A percentile compares a stretch with the other conserved stretches of the same genome.
Evolutionary conservation across 2,329 filamentous ascomycete genomes (phyloP).

Genomic region (Fusarium paranaense): DNA sequence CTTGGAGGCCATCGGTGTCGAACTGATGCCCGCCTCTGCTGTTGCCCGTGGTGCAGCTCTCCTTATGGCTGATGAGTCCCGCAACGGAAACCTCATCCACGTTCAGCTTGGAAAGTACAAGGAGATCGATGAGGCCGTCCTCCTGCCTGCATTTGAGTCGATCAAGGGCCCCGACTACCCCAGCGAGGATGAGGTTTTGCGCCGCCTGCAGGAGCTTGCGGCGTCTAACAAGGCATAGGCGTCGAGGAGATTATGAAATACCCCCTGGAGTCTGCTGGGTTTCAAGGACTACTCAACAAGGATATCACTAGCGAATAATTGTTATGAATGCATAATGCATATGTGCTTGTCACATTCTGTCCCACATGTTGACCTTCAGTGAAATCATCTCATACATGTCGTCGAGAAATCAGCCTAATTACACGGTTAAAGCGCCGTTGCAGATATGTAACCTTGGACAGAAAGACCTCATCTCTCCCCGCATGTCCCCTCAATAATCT

Average conservation of each 20-base stretch:
- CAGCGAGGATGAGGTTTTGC: slow-evolving; percentile 52
- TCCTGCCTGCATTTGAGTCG: slow-evolving; percentile 49
- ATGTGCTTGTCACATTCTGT: not conserved
- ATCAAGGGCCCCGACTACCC: slow-evolving; percentile 49
- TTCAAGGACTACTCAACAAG: not conserved
- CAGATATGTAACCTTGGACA: not conserved
- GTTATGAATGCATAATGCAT: not conserved
- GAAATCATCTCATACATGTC: not conserved
- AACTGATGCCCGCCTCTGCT: slow-evolving; percentile 57
- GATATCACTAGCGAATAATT: not conserved
- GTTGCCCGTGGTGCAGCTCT: slow-evolving; percentile 62
- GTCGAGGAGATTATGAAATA: not conserved
- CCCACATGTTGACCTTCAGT: not conserved
- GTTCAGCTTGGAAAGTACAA: slow-evolving; percentile 59
- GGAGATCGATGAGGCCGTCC: slow-evolving; percentile 64
- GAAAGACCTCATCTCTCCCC: not conserved
- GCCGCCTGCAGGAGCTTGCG: slow-evolving; percentile 16
- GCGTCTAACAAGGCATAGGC: not conserved
- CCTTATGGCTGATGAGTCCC: slow-evolving; percentile 60
- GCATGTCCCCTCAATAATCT: not conserved
- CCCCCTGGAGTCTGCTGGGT: not conserved
- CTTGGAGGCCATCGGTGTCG: slow-evolving; percentile 53
- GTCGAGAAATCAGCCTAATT: not conserved
- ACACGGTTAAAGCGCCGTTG: not conserved
- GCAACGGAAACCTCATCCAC: slow-evolving; percentile 66